Evolutionary conservation across 208 protist species (phyloP), one percentile per base, ranked within the genome.

Genomic region (Phytomonas serpens): DNA sequence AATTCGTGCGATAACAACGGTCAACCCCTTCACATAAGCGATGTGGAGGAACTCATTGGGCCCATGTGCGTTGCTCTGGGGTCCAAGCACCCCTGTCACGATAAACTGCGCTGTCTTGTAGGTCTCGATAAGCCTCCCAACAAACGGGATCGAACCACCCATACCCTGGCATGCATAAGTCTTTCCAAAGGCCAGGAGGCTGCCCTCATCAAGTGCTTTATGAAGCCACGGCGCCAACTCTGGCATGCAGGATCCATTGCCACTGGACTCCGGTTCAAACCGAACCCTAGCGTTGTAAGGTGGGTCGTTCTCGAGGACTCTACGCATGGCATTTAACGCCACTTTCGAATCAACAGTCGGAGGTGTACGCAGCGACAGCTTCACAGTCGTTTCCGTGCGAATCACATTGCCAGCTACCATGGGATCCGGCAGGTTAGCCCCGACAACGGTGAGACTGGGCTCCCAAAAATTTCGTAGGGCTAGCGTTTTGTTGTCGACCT

Each of bases 31-130:
- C 9, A 75, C 81, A 65, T 90, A 98, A 4, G 76, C 66, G 61
- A 99, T 85, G 73, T 98, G 79, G 9, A 98, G 74, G 72, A 97
- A 98, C 80, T 99, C 97, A 75, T 99, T 97, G n/a, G 95, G 95
- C 31, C 96, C 96, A 73, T 98, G 97, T 23, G 93, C 93, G 74
- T 97, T 98, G 73, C 83, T 94, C 69, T 86, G 72, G 61, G 95
- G 95, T 38, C 93, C 95, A 2, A 98, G 77, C 0, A 98, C 72
- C 68, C 97, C 97, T 0, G 96, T 98, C 29, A 99, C 89, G 5
- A 98, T 68, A 69, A 99, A 98, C 84, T 98, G 92, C 29, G 96
- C 92, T n/a, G 86, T 61, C n/a, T 94, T 94, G 85, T 93, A 98
- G 52, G 69, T 80, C 14, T 93, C 57, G 57, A 90, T 73, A 0